Evolutionary conservation across 768 basidiomycete genomes (phyloP).

Genomic region (Leccinum subgranulosum): DNA sequence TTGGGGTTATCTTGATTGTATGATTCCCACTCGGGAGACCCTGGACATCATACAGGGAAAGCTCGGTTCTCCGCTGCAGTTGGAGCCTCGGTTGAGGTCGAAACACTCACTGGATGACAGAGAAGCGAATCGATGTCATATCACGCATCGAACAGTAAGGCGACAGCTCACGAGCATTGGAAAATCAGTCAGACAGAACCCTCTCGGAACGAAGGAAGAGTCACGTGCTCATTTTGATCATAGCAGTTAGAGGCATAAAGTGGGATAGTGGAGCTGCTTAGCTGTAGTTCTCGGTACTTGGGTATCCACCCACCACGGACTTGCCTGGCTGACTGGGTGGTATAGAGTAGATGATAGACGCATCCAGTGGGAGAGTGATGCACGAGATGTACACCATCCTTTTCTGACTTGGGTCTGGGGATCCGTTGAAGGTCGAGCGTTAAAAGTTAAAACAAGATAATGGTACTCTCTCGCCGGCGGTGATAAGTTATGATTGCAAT

Average conservation of each 20-base stretch:
- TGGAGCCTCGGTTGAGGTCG: not conserved
- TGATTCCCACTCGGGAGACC: slow-evolving; percentile 4
- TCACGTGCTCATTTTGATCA: slow-evolving; percentile 24
- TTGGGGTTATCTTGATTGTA: slow-evolving; percentile 20
- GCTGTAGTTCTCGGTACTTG: not conserved
- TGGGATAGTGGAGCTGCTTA: slow-evolving; percentile 15
- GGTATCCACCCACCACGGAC: not conserved
- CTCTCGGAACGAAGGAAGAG: not conserved
- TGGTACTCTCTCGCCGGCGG: too few relatives aligned
- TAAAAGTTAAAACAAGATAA: not conserved
- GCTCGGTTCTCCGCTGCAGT: slow-evolving; percentile 2
- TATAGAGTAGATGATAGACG: slow-evolving; percentile 18
- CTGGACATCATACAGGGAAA: slow-evolving; percentile 18
- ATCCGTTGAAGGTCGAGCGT: not conserved
- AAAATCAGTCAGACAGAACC: not conserved
- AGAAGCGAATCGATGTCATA: not conserved
- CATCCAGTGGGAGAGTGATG: slow-evolving; percentile 9
- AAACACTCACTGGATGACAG: not conserved
- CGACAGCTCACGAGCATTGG: slow-evolving; percentile 18
- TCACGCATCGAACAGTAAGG: not conserved
- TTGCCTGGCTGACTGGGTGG: slow-evolving; percentile 10
- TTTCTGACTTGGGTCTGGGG: not conserved
- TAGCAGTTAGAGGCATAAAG: slow-evolving; percentile 19
- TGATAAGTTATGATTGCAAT: not conserved
- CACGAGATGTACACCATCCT: not conserved